Percentiles rank a stretch among this genome's conserved stretches.
phyloP scores from a whole-genome alignment of 2,329 filamentous ascomycete genomes.

The Calonectria pteridis region DNA sequence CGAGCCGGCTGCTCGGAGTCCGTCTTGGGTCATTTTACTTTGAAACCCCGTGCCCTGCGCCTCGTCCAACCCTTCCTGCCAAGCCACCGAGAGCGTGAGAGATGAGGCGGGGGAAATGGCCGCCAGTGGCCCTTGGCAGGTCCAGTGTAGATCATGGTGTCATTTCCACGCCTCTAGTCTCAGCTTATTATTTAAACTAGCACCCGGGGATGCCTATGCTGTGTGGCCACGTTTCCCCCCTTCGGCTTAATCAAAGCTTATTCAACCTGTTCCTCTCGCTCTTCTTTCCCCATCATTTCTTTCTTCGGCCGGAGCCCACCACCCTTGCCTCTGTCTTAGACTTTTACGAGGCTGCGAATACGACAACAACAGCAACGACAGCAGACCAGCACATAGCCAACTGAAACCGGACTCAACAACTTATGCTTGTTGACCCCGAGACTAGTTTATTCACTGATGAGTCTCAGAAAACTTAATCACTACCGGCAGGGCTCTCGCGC shows the following conservation, averaged over 20 bases:
- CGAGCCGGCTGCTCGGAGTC: neutral
- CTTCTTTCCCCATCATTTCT: neutral
- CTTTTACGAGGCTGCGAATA: neutral
- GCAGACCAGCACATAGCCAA: neutral
- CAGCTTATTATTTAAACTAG: slow-evolving; percentile 1
- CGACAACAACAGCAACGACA: neutral
- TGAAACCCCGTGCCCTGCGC: slow-evolving; percentile 8
- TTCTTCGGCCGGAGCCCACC: neutral
- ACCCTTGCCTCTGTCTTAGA: neutral
- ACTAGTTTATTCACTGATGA: slow-evolving; percentile 7
- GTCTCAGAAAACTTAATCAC: neutral
- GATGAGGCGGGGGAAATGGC: neutral
- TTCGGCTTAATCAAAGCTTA: slow-evolving; percentile 1
- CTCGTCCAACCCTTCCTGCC: slow-evolving; percentile 8
- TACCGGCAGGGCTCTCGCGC: neutral
- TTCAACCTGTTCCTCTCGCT: neutral
- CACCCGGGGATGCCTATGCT: neutral
- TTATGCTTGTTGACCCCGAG: slow-evolving; percentile 5
- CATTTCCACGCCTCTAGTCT: slow-evolving; percentile 10
- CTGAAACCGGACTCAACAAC: neutral
- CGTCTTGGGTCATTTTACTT: slow-evolving; percentile 3
- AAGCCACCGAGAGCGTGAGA: slow-evolving; percentile 10
- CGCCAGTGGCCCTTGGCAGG: neutral
- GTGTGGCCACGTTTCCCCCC: slow-evolving; percentile 7
- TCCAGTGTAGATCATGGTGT: slow-evolving; percentile 3